Evolutionary conservation across 2,329 filamentous ascomycete species (phyloP).

Genomic region (Colletotrichum cereale): DNA sequence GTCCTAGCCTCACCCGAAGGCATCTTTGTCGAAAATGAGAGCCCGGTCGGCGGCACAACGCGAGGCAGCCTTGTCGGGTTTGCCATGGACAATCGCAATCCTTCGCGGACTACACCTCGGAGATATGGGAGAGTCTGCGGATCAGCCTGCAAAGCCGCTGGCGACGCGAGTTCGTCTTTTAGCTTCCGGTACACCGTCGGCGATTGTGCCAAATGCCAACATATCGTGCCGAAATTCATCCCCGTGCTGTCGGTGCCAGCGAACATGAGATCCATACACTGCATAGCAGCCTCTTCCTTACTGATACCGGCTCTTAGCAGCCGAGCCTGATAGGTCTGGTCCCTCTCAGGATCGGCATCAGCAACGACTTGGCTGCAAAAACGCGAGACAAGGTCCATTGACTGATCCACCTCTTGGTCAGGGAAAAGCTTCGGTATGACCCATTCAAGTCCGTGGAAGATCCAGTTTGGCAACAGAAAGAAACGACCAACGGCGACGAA

Average conservation of each 20-base stretch:
- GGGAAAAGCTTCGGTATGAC: not conserved
- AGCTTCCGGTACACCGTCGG: not conserved
- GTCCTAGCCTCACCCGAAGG: not conserved
- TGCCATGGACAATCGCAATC: constrained; percentile 13
- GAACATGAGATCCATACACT: constrained; percentile 20
- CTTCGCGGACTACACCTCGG: constrained; percentile 5
- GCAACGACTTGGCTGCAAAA: constrained; percentile 10
- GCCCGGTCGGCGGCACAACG: not conserved
- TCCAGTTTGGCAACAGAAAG: not conserved
- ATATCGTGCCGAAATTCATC: constrained; percentile 18
- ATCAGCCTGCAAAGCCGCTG: not conserved
- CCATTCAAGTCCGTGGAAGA: constrained; percentile 6
- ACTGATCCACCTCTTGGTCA: not conserved
- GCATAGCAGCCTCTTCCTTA: not conserved
- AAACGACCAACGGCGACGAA: constrained; percentile 11
- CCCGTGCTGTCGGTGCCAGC: constrained; percentile 19
- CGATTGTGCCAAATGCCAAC: constrained; percentile 8
- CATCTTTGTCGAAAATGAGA: not conserved
- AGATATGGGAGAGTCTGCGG: constrained; percentile 15
- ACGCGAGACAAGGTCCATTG: constrained; percentile 5
- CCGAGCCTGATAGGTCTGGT: constrained; percentile 9
- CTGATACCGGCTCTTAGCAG: not conserved
- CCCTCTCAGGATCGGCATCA: not conserved
- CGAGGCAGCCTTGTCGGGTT: constrained; percentile 10
- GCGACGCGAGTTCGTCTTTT: not conserved